Conservation (phyloP, 345 rosid genomes). For the Citrus trifoliata region DNA sequence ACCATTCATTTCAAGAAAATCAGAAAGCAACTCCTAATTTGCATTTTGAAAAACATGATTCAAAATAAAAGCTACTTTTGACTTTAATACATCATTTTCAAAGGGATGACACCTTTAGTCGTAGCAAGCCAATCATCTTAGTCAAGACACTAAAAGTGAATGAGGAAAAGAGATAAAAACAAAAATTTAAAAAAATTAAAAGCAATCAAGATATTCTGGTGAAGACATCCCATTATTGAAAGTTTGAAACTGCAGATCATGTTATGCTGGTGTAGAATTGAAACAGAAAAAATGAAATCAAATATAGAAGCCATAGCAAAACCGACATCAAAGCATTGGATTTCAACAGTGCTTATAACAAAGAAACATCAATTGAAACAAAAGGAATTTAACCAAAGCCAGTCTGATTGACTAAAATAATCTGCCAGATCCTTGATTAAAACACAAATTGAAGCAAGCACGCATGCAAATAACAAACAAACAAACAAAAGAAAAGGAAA, state of each 20-base stretch:
- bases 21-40: not conserved
- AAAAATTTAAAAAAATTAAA: no score
- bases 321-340: not conserved
- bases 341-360: not conserved
- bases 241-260: not conserved
- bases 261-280: not conserved
- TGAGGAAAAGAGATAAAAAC: not conserved
- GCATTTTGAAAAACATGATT: conserved; percentile 6
- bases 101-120: not conserved
- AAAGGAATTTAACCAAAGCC: not conserved
- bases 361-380: not conserved
- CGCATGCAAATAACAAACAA: not conserved
- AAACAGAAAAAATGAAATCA: conserved; percentile 1
- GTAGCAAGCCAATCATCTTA: not conserved
- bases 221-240: not conserved
- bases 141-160: not conserved
- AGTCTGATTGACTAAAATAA: not conserved
- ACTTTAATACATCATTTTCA: conserved; percentile 8
- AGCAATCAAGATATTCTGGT: not conserved
- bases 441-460: not conserved
- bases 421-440: not conserved
- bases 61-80: conserved; percentile 14
- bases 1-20: not conserved
- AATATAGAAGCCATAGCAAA: not conserved
- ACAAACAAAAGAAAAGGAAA: not conserved